A percentile compares a stretch with the other conserved stretches of the same genome.
phyloP scores from a whole-genome alignment of 495 filamentous ascomycete genomes.

The Oleoguttula mirabilis region DNA sequence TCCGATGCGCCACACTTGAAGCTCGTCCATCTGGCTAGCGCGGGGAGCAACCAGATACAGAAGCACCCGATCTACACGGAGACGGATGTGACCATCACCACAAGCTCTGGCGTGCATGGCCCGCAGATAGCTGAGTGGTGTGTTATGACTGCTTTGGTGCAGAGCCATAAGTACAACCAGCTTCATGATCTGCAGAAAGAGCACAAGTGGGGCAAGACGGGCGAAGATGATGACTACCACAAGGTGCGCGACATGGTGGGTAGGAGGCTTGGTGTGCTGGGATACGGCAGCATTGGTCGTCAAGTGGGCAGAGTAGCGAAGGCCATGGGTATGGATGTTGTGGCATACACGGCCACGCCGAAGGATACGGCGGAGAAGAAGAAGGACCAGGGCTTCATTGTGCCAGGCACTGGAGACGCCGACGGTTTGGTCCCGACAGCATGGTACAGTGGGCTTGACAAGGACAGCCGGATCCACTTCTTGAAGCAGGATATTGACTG shows the following conservation, averaged over 20 bases:
- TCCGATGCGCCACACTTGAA: slow-evolving; percentile 46
- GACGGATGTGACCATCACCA: slow-evolving; percentile 53
- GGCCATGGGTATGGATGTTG: slow-evolving; percentile 67
- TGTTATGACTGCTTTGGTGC: slow-evolving; percentile 44
- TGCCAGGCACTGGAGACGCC: slow-evolving; percentile 64
- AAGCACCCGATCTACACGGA: slow-evolving; percentile 51
- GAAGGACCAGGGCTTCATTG: slow-evolving; percentile 53
- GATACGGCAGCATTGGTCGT: slow-evolving; percentile 74
- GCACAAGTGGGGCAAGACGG: slow-evolving; percentile 37
- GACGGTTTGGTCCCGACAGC: slow-evolving; percentile 57
- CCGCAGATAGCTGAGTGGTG: slow-evolving; percentile 81
- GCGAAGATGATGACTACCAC: slow-evolving; percentile 23
- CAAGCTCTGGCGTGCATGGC: slow-evolving; percentile 65
- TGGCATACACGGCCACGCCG: slow-evolving; percentile 66
- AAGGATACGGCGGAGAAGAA: slow-evolving; percentile 43
- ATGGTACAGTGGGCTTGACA: slow-evolving; percentile 61
- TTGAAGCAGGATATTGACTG: slow-evolving; percentile 58
- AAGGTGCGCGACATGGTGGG: slow-evolving; percentile 40
- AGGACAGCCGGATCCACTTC: slow-evolving; percentile 51
- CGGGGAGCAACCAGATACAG: slow-evolving; percentile 59
- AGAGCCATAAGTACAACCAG: slow-evolving; percentile 41
- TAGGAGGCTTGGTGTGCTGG: slow-evolving; percentile 58
- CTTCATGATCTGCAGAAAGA: slow-evolving; percentile 42
- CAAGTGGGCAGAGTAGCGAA: slow-evolving; percentile 58
- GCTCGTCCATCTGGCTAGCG: slow-evolving; percentile 62